Evolutionary conservation across 2,329 filamentous ascomycete species (phyloP).

Genomic region (Stemphylium beticola): DNA sequence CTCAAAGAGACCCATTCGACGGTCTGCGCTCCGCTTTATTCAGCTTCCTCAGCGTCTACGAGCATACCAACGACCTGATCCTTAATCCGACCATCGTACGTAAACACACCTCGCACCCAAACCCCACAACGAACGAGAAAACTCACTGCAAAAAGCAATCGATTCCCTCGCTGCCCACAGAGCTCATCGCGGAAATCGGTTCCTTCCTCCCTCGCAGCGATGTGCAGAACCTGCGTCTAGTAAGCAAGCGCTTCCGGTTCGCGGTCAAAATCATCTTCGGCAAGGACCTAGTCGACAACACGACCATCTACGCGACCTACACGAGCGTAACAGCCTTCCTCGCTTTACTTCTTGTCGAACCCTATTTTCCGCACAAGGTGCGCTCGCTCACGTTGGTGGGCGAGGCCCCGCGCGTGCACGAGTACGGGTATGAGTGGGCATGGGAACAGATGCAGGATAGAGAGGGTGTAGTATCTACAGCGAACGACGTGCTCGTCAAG

Average conservation of each 20-base stretch:
- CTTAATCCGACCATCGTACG: background rate
- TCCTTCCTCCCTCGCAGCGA: background rate
- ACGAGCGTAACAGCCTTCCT: conserved; percentile 9
- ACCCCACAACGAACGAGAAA: background rate
- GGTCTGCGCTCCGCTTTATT: background rate
- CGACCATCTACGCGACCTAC: conserved; percentile 3
- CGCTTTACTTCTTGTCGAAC: background rate
- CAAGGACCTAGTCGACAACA: background rate
- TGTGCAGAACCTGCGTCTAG: background rate
- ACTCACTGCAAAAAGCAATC: background rate
- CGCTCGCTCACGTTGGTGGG: conserved; percentile 13
- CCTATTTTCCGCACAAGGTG: background rate
- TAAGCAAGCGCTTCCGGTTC: background rate
- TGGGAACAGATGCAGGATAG: conserved; percentile 21
- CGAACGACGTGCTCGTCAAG: conserved; percentile 10
- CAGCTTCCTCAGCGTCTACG: background rate
- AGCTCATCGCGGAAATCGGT: conserved; percentile 1
- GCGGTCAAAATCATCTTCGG: background rate
- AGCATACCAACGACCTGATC: background rate
- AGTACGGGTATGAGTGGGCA: conserved; percentile 20
- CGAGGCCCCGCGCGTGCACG: conserved; percentile 13
- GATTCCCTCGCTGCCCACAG: background rate
- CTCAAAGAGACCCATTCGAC: background rate
- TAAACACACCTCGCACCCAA: background rate
- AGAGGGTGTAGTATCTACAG: background rate